Percentiles rank a stretch among this genome's conserved stretches.
Conservation (phyloP, 2,329 filamentous ascomycete species). For the Neonectria neomacrospora region DNA sequence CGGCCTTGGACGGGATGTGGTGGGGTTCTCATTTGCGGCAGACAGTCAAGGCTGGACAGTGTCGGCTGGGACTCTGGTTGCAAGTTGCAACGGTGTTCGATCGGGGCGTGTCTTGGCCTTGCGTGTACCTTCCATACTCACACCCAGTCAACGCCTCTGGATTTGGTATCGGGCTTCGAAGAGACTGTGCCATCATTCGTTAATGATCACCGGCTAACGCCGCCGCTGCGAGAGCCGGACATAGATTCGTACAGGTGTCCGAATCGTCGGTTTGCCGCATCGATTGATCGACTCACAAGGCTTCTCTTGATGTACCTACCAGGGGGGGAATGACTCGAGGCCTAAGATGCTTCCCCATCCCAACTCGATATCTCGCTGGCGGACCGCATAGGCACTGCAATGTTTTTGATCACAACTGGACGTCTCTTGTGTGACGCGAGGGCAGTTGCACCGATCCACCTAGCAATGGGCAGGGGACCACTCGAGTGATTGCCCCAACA, state of each 20-base stretch:
- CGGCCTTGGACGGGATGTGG: slow-evolving; percentile 20
- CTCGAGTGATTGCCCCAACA: slow-evolving; percentile 24
- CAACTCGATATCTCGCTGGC: not conserved
- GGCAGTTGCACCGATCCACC: not conserved
- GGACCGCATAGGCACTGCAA: not conserved
- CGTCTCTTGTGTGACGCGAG: slow-evolving; percentile 15
- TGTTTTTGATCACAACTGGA: not conserved
- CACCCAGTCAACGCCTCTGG: slow-evolving; percentile 9
- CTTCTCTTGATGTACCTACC: slow-evolving; percentile 19
- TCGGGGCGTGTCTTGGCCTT: slow-evolving; percentile 21
- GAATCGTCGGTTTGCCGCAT: slow-evolving; percentile 38
- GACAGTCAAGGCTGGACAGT: slow-evolving; percentile 26
- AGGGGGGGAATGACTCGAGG: slow-evolving; percentile 23
- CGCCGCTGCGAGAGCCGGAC: slow-evolving; percentile 18
- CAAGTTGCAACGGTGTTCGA: slow-evolving; percentile 35
- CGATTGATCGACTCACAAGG: slow-evolving; percentile 30
- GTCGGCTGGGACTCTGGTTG: slow-evolving; percentile 15
- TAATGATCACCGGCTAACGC: slow-evolving; percentile 7
- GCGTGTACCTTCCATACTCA: slow-evolving; percentile 19
- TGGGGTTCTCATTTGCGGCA: slow-evolving; percentile 26
- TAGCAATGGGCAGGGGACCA: slow-evolving; percentile 5
- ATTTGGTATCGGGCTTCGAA: slow-evolving; percentile 5
- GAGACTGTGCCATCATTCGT: slow-evolving; percentile 12
- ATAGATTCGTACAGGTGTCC: slow-evolving; percentile 27
- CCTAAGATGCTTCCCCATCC: not conserved